These are phyloP conservation scores for Leonotis leonurus DNA, from an alignment of 257 asterid species.

Conservation along the genomic window DNA sequence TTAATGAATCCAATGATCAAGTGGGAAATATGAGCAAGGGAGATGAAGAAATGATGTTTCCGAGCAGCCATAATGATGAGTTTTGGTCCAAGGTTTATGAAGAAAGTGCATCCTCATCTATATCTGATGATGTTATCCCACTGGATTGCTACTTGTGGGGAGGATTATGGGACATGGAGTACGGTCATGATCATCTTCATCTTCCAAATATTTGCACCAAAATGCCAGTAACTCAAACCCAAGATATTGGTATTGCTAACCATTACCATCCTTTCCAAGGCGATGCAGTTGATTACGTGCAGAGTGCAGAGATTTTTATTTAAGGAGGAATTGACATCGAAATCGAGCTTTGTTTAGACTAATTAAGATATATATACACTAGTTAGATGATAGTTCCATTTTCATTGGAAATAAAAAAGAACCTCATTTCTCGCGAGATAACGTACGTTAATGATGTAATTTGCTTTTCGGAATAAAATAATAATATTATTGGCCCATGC, in stretches of 20 bases:
- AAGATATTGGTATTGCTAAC: background rate
- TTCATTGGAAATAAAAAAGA: background rate
- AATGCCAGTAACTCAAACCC: slow-evolving; percentile 3
- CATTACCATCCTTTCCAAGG: slow-evolving; percentile 4
- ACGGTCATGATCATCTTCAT: background rate
- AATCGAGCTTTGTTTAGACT: background rate
- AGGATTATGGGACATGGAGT: slow-evolving; percentile 40
- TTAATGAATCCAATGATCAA: background rate
- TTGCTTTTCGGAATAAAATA: background rate
- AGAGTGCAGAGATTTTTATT: slow-evolving; percentile 5
- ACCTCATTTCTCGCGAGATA: too few relatives aligned
- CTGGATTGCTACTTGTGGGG: slow-evolving; percentile 41
- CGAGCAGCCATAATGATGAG: background rate
- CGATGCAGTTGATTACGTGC: slow-evolving; percentile 3
- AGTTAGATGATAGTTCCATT: background rate
- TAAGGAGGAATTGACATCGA: background rate
- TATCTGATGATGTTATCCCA: slow-evolving; percentile 23
- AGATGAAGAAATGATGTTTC: background rate
- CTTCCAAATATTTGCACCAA: background rate
- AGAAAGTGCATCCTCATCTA: slow-evolving; percentile 11
- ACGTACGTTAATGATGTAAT: too few relatives aligned
- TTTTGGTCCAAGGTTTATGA: background rate
- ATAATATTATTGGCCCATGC: slow-evolving; percentile 53
- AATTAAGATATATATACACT: background rate
- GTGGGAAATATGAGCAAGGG: background rate